phyloP scores from a whole-genome alignment of 2,329 filamentous ascomycete genomes.

The Xylaria sp. region DNA sequence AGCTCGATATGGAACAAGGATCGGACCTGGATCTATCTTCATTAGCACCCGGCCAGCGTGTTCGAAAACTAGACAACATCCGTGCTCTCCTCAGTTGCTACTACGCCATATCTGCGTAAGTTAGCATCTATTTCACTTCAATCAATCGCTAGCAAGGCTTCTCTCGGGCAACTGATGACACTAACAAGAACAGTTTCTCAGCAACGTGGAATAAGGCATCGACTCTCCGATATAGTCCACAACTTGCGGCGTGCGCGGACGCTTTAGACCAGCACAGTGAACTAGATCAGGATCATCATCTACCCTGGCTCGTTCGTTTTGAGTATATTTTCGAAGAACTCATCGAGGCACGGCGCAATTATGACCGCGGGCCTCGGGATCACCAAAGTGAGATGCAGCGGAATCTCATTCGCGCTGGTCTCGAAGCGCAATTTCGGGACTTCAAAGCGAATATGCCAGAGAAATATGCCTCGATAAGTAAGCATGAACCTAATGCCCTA shows the following conservation, averaged over 20 bases:
- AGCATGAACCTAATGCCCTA: conserved; percentile 14
- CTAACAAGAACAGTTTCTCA: conserved; percentile 50
- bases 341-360: conserved; percentile 46
- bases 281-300: conserved; percentile 54
- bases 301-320: conserved; percentile 58
- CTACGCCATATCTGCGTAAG: conserved; percentile 57
- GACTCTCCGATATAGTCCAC: conserved; percentile 53
- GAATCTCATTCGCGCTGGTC: conserved; percentile 58
- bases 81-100: conserved; percentile 60
- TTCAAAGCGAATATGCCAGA: conserved; percentile 53
- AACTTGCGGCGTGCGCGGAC: conserved; percentile 59
- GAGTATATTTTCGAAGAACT: conserved; percentile 55
- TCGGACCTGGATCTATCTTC: conserved; percentile 41
- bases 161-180: background rate
- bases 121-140: background rate
- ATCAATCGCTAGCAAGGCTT: background rate
- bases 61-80: conserved; percentile 55
- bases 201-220: conserved; percentile 54
- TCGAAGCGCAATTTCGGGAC: conserved; percentile 60
- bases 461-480: conserved; percentile 45
- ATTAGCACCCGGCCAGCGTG: conserved; percentile 34
- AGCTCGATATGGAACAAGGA: conserved; percentile 62
- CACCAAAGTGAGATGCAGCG: conserved; percentile 55
- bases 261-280: conserved; percentile 54
- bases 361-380: conserved; percentile 39